Evolutionary conservation across 495 filamentous ascomycete genomes (phyloP).

Genomic region (Chaetomium tenue): DNA sequence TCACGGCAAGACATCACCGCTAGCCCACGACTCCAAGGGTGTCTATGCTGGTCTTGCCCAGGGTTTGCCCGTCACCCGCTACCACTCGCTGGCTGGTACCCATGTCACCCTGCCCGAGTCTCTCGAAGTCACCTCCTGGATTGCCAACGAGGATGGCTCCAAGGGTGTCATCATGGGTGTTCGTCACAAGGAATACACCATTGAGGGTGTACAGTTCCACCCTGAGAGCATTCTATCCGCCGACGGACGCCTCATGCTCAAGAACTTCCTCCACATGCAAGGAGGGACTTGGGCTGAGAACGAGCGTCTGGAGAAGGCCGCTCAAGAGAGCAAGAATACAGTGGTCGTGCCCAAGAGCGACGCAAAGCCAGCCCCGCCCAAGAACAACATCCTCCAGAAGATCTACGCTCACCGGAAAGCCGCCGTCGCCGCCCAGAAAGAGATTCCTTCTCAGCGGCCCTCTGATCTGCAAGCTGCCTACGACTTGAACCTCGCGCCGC

Average conservation of each 20-base stretch:
- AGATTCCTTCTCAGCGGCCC: conserved; percentile 78
- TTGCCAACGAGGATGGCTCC: conserved; percentile 59
- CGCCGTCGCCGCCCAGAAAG: conserved; percentile 78
- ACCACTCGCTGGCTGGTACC: conserved; percentile 94
- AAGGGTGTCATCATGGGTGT: conserved; percentile 94
- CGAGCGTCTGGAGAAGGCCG: conserved; percentile 49
- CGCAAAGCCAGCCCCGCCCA: conserved; percentile 48
- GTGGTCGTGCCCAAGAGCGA: background rate
- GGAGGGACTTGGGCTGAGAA: conserved; percentile 90
- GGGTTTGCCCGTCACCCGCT: conserved; percentile 83
- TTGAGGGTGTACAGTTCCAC: conserved; percentile 97
- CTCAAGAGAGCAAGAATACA: conserved; percentile 18
- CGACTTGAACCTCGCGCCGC: conserved; percentile 76
- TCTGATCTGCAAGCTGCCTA: conserved; percentile 85
- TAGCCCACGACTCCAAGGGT: conserved; percentile 85
- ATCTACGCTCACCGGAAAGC: conserved; percentile 84
- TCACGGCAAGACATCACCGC: conserved; percentile 91
- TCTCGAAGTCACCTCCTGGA: conserved; percentile 90
- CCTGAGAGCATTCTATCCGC: conserved; percentile 95
- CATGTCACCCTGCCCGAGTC: conserved; percentile 82
- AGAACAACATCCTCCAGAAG: conserved; percentile 80
- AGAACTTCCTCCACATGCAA: conserved; percentile 83
- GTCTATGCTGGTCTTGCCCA: conserved; percentile 76
- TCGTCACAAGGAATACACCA: conserved; percentile 80
- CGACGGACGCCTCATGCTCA: conserved; percentile 82